Conservation (phyloP, 257 asterid genomes). For the Eucommia ulmoides region DNA sequence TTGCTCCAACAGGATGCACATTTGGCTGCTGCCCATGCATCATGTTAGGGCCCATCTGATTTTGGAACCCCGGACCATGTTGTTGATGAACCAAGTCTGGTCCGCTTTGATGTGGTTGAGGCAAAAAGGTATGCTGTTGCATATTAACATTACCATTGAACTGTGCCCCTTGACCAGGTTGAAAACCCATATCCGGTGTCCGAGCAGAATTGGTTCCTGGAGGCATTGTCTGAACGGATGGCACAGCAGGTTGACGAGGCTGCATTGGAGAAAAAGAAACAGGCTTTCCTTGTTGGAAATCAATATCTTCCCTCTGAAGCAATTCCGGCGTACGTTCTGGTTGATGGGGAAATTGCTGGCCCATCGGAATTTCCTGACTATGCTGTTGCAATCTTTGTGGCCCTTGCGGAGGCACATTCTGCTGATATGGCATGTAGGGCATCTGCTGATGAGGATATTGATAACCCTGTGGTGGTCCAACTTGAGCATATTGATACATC, state of each 20-base stretch:
- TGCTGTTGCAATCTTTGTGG: slow-evolving; percentile 50
- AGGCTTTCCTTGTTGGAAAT: slow-evolving; percentile 47
- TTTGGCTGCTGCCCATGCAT: slow-evolving; percentile 51
- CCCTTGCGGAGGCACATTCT: slow-evolving; percentile 41
- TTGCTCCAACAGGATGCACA: slow-evolving; percentile 39
- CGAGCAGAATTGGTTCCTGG: slow-evolving; percentile 27
- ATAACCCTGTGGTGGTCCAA: slow-evolving; percentile 48
- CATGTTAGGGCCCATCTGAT: slow-evolving; percentile 47
- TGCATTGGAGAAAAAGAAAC: slow-evolving; percentile 54
- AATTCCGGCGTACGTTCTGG: slow-evolving; percentile 51
- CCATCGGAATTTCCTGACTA: slow-evolving; percentile 32
- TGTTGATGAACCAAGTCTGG: slow-evolving; percentile 30
- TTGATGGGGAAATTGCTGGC: slow-evolving; percentile 47
- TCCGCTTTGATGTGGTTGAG: slow-evolving; percentile 36
- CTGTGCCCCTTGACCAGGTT: slow-evolving; percentile 32
- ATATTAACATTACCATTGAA: slow-evolving; percentile 37
- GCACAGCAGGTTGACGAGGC: slow-evolving; percentile 33
- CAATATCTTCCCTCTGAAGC: slow-evolving; percentile 42
- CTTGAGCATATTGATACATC: slow-evolving; percentile 34
- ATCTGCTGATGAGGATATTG: slow-evolving; percentile 43
- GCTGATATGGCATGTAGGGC: slow-evolving; percentile 49
- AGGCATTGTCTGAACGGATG: slow-evolving; percentile 36
- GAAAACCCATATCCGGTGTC: slow-evolving; percentile 30
- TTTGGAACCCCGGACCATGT: slow-evolving; percentile 48
- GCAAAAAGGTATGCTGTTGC: slow-evolving; percentile 38